Evolutionary conservation across 2,329 filamentous ascomycete genomes (phyloP), one percentile per base, ranked within the genome.

Genomic region (Penicillium sp.): DNA sequence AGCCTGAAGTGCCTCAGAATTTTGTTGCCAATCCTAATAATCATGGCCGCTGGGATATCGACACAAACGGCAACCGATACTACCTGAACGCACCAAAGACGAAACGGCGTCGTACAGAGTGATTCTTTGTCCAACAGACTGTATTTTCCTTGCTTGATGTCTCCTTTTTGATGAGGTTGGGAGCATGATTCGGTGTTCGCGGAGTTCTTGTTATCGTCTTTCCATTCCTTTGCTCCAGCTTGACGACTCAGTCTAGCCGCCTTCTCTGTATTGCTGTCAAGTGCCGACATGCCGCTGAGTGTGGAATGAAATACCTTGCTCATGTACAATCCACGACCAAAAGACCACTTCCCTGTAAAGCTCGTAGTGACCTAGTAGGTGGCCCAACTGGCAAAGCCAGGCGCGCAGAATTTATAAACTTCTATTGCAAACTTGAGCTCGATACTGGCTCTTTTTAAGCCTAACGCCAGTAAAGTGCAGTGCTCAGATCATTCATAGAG

Each of bases 21-120:
- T 71, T 72, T 42, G 60, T 66, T 15, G 58, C 63, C 39, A 71
- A 71, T 38, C 67, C 68, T 5, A 60, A 66, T 37, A 69, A 68
- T 41, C 68, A 71, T 48, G 63, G 55, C 10, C 62, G 68, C 28
- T 72, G 67, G 59, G 15, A 54, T 31, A 35, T 63, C 28, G 58
- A 64, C 15, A 10, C 25, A 1, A n/a, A 54, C 12, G 68, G 67
- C 1, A 59, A 57, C 12, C 47, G 63, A 15, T 37, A 51, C 6
- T 69, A 69, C 50, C 52, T 71, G 50, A 69, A 67, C 48, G 63
- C 42, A 14, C 58, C 62, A 7, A 59, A 59, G 38, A 49, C 47
- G 5, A 65, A 59, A 41, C 48, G 41, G 11, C 8, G 38, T 17
- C 43, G 59, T 39, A 8, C 35, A 28, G 17, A n/a, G 1, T 52